Evolutionary conservation across 2,329 filamentous ascomycete genomes (phyloP), one percentile per base, ranked within the genome.

Genomic region (Fusarium equiseti): DNA sequence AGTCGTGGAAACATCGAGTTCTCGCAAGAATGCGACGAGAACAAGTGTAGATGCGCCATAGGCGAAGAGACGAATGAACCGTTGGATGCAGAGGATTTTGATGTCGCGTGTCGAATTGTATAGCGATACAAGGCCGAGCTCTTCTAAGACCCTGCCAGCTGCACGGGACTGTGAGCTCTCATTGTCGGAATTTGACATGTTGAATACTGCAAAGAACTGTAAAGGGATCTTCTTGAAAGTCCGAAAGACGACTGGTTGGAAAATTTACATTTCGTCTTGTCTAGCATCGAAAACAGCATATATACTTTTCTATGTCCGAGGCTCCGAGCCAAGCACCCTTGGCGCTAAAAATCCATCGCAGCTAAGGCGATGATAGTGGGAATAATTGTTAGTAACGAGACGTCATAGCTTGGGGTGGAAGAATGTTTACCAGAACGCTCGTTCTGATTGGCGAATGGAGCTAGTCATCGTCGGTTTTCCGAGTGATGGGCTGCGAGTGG

Each of bases 11-110:
- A 86, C 81, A 11, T 79, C 81, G 2, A 90, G 80, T 3, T 79
- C 81, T 16, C 81, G 81, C 10, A 91, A 82, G 67, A 87, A 90
- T 24, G 85, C 80, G 13, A 88, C 88, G 8, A 90, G 82, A 59
- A 90, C 83, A 6, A 90, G 82, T 0, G 85, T 87, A 9, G 86
- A 87, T 8, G 82, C 81, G 55, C 89, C 89, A 73, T 91, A 91
- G 8, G 88, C 90, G 66, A 89, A 88, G 53, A 91, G 84, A 5
- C 90, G 87, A 8, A 90, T 82, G 75, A 89, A 89, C 29, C 89
- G 86, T 71, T 88, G 86, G 8, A 84, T 65, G 66, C 86, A 88
- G 22, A 91, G 84, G 4, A 91, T 79, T 71, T 89, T 88, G 65
- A 75, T 59, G 18, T 75, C 71, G 16, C 20, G 46, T 11, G 63